Evolutionary conservation across 23 red algal species (phyloP), one percentile per base, ranked within the genome.

Genomic region (Pyropia yezoensis): DNA sequence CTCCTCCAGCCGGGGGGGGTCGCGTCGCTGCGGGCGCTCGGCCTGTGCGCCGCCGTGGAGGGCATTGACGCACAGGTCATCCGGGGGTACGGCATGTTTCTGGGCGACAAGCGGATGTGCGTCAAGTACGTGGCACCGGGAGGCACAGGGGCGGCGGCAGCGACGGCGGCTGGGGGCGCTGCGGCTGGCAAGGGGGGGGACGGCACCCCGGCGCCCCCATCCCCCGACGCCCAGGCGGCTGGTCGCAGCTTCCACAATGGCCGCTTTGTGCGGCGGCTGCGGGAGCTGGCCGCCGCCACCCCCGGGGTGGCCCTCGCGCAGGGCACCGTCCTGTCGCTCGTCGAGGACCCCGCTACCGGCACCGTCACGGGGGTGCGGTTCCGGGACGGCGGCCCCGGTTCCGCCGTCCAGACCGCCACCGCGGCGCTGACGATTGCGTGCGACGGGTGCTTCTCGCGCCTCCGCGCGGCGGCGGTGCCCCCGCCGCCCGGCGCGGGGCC

Each of bases 201-300:
- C 7, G 51, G 0, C 19, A 24, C 49, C 5, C 0, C 11, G 24
- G 1, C 63, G 32, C 18, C 33, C 4, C 6, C 63, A 9, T 8
- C 55, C 7, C 67, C 49, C 9, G 26, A 20, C 20, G 16, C 65
- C 33, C 27, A 67, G 24, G 54, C 20, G 22, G 76, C 70, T 1
- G 94, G 94, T 16, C 74, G 75, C 47, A 74, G 67, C 39, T 98
- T 98, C 76, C 94, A 98, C 67, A 98, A 98, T 57, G 85, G 94
- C 33, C 66, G 94, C 26, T 98, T 98, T 69, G 62, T 98, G 51
- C 77, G 73, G 56, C 57, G 88, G 32, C 67, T 98, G n/a, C 47
- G 94, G 3, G 69, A 90, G 64, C 78, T 90, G 16, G 94, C 85
- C 11, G 25, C 34, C 0, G 55, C 54, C 28, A 63, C 91, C 25